Base-by-base conservation (phyloP, 148 eudicot genomes). In the Cornus florida region DNA sequence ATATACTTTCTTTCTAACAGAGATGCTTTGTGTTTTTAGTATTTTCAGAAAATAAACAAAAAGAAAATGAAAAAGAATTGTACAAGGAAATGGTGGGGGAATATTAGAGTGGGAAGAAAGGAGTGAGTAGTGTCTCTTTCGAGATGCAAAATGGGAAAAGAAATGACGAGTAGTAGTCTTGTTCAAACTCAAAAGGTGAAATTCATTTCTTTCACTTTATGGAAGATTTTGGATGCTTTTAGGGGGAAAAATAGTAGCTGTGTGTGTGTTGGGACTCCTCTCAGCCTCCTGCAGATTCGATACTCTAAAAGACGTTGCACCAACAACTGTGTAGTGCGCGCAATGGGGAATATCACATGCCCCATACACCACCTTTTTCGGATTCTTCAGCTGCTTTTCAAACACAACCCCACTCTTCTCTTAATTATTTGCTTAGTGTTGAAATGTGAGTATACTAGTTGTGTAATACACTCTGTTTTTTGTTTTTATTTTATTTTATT, bases 341-440 rank as follows among this genome's bases (percentile, higher is more conserved):
- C 85, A 85, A 59, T 32, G 32, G 71, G 76, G 93, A 92, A 90
- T 92, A 90, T 88, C 77, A 83, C 87, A 85, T 86, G 92, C 77
- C 59, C 59, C 73, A 62, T 62, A 60, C 24, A 13, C 24, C 60
- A 60, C 64, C 19, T 5, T 62, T 69, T 69, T 24, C 38, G 64
- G 60, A 69, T 75, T 75, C 75, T 68, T 24, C 43, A 28, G 28
- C 28, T 28, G 28, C 28, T 28, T 28, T 28, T 28, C 28, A 28
- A 28, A 28, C 28, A 28, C 28, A 28, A 28, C 28, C 28, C 28
- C 28, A 28, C 28, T 28, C 28, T 28, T 28, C 28, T 28, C 28
- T 28, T 28, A 28, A 28, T 28, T 28, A 28, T 28, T 28, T 28
- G 28, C 28, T 28, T 28, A 28, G 1, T 28, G 28, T 28, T 28